phyloP scores from a whole-genome alignment of 1,139 yeast genomes.

The Debaryomyces sp. region DNA sequence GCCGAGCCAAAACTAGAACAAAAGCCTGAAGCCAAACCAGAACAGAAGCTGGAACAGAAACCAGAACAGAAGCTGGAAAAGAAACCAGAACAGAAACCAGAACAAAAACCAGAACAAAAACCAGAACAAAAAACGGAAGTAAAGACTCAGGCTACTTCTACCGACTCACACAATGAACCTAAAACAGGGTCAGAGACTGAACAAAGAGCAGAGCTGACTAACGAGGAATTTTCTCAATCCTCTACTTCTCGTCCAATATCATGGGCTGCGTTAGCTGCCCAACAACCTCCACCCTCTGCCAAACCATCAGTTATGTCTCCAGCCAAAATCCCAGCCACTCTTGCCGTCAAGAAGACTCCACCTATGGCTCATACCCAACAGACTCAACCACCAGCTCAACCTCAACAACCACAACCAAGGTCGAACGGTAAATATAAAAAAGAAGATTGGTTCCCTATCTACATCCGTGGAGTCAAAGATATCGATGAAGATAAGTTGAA shows the following conservation, averaged over 20 bases:
- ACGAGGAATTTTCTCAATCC: constrained; percentile 11
- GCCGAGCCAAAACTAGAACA: not conserved
- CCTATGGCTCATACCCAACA: constrained; percentile 16
- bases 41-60: constrained; percentile 4
- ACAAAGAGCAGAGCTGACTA: constrained; percentile 1
- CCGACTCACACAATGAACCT: constrained; percentile 4
- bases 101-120: constrained; percentile 6
- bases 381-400: constrained; percentile 11
- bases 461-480: constrained; percentile 51
- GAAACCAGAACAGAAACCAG: no score
- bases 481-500: constrained; percentile 42
- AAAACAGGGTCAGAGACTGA: constrained; percentile 7
- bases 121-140: not conserved
- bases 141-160: not conserved
- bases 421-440: constrained; percentile 37
- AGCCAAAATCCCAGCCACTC: constrained; percentile 19
- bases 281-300: constrained; percentile 18
- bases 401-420: constrained; percentile 14
- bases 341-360: constrained; percentile 19
- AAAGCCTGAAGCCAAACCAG: not conserved
- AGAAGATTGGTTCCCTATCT: constrained; percentile 57
- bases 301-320: constrained; percentile 17
- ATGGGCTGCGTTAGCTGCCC: constrained; percentile 49
- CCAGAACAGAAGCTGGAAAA: no score
- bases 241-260: constrained; percentile 23